Conservation (phyloP, 495 filamentous ascomycete species). For the Cercophora sp. region DNA sequence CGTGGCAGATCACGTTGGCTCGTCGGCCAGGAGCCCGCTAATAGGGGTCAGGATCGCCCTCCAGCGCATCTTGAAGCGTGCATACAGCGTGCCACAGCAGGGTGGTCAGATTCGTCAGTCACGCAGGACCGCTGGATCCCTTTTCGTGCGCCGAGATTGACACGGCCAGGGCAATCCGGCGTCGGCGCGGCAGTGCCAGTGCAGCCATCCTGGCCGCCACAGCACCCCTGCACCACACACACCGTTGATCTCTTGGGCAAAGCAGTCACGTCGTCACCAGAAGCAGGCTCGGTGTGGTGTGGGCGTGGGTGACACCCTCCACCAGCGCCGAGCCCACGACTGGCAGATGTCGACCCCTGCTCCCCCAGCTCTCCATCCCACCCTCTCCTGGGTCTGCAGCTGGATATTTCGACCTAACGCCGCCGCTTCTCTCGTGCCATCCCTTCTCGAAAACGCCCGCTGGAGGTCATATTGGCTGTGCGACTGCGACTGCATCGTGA, state of each 20-base stretch:
- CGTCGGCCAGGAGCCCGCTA: slow-evolving; percentile 12
- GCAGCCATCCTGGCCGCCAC: slow-evolving; percentile 9
- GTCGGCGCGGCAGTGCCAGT: slow-evolving; percentile 22
- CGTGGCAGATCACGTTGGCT: background rate
- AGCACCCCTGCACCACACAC: slow-evolving; percentile 19
- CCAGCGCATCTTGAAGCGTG: slow-evolving; percentile 15
- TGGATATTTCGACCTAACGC: slow-evolving; percentile 27
- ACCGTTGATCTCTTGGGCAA: slow-evolving; percentile 27
- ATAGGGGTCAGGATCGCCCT: slow-evolving; percentile 16
- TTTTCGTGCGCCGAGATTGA: slow-evolving; percentile 13
- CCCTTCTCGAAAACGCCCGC: slow-evolving; percentile 6
- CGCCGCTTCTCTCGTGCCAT: slow-evolving; percentile 4
- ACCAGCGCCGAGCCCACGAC: too few species aligned
- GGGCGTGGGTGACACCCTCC: slow-evolving; percentile 13
- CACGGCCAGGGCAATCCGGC: slow-evolving; percentile 20
- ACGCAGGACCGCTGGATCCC: slow-evolving; percentile 10
- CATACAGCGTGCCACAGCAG: slow-evolving; percentile 21
- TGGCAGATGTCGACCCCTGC: slow-evolving; percentile 10
- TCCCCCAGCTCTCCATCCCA: slow-evolving; percentile 12
- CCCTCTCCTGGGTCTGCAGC: slow-evolving; percentile 13
- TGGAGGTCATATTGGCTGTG: slow-evolving; percentile 15
- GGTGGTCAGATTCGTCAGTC: slow-evolving; percentile 24
- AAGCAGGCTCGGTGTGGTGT: slow-evolving; percentile 19
- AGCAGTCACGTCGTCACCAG: slow-evolving; percentile 22
- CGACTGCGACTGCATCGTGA: slow-evolving; percentile 18